These are phyloP conservation scores for Ceratocystis lukuohia DNA, from an alignment of 2,329 filamentous ascomycete genomes.

Conservation along the genomic window DNA sequence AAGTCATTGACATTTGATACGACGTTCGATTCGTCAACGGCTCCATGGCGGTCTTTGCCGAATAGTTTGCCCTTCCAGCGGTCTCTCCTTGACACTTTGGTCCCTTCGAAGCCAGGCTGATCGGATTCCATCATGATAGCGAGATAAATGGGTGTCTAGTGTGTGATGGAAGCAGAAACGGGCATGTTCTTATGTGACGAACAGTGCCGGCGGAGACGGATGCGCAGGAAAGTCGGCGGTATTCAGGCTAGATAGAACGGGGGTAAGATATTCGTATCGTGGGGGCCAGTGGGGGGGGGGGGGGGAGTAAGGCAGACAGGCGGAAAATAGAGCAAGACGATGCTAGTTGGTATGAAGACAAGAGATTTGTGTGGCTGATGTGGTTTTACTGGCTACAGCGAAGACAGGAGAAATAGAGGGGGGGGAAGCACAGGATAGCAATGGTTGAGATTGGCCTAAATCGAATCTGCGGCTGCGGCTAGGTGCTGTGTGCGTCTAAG, in stretches of 20 bases:
- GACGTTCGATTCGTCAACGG: slow-evolving; percentile 25
- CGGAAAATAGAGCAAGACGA: background rate
- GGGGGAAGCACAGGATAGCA: background rate
- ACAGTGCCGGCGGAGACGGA: background rate
- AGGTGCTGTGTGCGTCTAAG: background rate
- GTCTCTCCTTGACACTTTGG: slow-evolving; percentile 35
- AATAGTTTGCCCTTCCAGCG: slow-evolving; percentile 54
- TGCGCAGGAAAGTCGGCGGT: slow-evolving; percentile 23
- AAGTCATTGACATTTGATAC: slow-evolving; percentile 44
- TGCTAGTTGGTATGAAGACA: too few relatives aligned
- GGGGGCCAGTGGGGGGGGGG: background rate
- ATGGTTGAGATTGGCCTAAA: background rate
- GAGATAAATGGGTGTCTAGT: background rate
- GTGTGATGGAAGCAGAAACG: background rate
- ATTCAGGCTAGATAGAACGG: background rate
- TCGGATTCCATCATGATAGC: slow-evolving; percentile 18
- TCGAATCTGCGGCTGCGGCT: background rate
- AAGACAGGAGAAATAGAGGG: background rate
- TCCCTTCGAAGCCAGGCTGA: slow-evolving; percentile 32
- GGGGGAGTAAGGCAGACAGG: background rate
- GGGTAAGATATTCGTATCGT: background rate
- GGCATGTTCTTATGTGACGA: slow-evolving; percentile 6
- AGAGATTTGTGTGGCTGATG: too few relatives aligned
- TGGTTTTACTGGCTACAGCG: too few relatives aligned
- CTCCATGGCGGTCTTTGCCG: slow-evolving; percentile 30